phyloP scores from a whole-genome alignment of 805 yeast genomes.

The Priceomyces carsonii region DNA sequence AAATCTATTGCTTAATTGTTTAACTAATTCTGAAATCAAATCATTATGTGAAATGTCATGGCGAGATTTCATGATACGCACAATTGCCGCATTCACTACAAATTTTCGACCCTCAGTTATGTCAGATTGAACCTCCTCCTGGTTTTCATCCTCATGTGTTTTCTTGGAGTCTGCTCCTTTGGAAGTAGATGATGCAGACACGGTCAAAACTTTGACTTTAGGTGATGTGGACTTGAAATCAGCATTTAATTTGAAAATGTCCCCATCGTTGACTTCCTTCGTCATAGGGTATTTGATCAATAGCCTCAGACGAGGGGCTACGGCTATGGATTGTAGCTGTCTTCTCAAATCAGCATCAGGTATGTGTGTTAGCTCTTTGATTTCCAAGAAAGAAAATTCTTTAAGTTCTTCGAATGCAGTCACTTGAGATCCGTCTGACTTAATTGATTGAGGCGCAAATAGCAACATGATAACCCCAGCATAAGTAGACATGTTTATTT shows the following conservation, averaged over 20 bases:
- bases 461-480: conserved; percentile 78
- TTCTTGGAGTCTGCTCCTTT: conserved; percentile 12
- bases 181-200: conserved; percentile 28
- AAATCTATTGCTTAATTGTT: conserved; percentile 62
- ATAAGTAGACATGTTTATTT: conserved; percentile 75
- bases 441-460: conserved; percentile 50
- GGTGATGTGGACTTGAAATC: conserved; percentile 67
- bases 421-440: conserved; percentile 26
- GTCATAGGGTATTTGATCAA: conserved; percentile 74
- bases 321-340: conserved; percentile 79
- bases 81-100: conserved; percentile 83
- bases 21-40: conserved; percentile 63
- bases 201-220: conserved; percentile 75
- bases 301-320: conserved; percentile 80
- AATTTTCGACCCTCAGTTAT: conserved; percentile 63
- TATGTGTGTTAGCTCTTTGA: conserved; percentile 64
- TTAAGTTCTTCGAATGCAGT: conserved; percentile 53
- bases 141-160: conserved; percentile 54
- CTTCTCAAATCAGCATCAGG: conserved; percentile 73
- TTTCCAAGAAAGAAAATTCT: conserved; percentile 59
- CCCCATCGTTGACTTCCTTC: conserved; percentile 63
- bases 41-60: conserved; percentile 62
- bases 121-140: conserved; percentile 52
- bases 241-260: conserved; percentile 66
- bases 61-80: conserved; percentile 81